Evolutionary conservation across 257 asterid species (phyloP), one percentile per base, ranked within the genome.

Genomic region (Avicennia marina): DNA sequence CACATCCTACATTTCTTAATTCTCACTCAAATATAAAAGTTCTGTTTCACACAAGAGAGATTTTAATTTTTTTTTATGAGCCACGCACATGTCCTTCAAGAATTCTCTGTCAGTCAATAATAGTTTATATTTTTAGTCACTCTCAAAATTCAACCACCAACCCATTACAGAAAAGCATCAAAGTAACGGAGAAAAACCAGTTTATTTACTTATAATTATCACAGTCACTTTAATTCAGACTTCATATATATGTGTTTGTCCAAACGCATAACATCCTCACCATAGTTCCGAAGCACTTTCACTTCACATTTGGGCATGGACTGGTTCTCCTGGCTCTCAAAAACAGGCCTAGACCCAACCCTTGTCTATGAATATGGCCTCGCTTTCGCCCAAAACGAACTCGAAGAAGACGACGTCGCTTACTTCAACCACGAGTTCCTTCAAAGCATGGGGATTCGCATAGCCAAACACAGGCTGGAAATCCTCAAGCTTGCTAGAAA

Each of bases 381-480:
- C 25, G 5, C 18, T n/a, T 19, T 46, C 11, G 2, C 53, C 15
- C 0, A 18, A 24, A 46, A 46, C 27, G 53, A 46, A 25, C 53
- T 46, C 18, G 53, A 15, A 46, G n/a, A 11, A 46, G 53, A n/a
- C 1, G 53, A 46, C 11, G 13, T 46, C 1, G 22, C 27, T 10
- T 18, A 46, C 53, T 46, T 46, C 53, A 18, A 24, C 53, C 53
- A 46, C 18, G 53, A 46, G 26, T 46, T 46, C 53, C 53, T 46
- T 6, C 53, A 15, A 8, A 46, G 53, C 53, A 46, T 46, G 53
- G 53, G 53, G 27, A 57, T 73, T 41, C 54, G 70, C 43, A 51
- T 77, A 12, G 95, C 95, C 67, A 87, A 84, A 57, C 94, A 87
- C 72, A 45, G 96, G 50, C 87, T 46, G 11, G 53, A 46, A 8